These are phyloP conservation scores for Takakia lepidozioides DNA, from an alignment of 225 moss, liverwort and hornwort species.

Conservation along the genomic window DNA sequence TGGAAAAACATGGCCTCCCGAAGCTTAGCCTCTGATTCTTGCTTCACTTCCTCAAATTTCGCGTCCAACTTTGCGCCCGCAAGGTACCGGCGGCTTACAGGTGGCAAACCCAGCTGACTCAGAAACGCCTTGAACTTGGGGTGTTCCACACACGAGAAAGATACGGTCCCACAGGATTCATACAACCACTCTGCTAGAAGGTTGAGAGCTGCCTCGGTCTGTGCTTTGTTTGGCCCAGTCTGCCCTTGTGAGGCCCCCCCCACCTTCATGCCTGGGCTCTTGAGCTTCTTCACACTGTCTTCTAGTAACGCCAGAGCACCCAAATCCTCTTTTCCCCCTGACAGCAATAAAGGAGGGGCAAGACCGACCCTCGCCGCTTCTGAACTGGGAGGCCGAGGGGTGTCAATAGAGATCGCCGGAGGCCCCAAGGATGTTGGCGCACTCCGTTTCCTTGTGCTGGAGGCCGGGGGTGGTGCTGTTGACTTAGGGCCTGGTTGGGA, in stretches of 20 bases:
- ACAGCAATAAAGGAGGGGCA: slow-evolving; percentile 48
- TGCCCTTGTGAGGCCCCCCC: slow-evolving; percentile 24
- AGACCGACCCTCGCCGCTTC: slow-evolving; percentile 35
- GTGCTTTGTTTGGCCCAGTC: slow-evolving; percentile 50
- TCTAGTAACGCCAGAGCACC: slow-evolving; percentile 66
- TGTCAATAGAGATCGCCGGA: slow-evolving; percentile 28
- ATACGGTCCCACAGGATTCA: slow-evolving; percentile 76
- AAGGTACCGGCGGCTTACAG: slow-evolving; percentile 64
- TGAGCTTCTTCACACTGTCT: slow-evolving; percentile 84
- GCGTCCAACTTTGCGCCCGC: slow-evolving; percentile 70
- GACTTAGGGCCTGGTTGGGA: slow-evolving; percentile 45
- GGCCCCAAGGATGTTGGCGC: slow-evolving; percentile 33
- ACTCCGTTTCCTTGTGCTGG: slow-evolving; percentile 46
- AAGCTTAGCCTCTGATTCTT: slow-evolving; percentile 76
- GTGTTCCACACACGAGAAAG: slow-evolving; percentile 88
- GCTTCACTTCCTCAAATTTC: slow-evolving; percentile 85
- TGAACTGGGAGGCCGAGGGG: slow-evolving; percentile 40
- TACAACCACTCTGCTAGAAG: slow-evolving; percentile 82
- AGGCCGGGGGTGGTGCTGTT: slow-evolving; percentile 12
- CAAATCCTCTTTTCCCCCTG: slow-evolving; percentile 84
- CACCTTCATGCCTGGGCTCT: slow-evolving; percentile 56
- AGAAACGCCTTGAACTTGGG: slow-evolving; percentile 91
- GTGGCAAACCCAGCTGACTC: slow-evolving; percentile 66
- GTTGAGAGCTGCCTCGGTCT: slow-evolving; percentile 79
- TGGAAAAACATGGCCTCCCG: slow-evolving; percentile 87